Conservation (phyloP, 73 alveolate genomes). For the Tetrahymena malaccensis region DNA sequence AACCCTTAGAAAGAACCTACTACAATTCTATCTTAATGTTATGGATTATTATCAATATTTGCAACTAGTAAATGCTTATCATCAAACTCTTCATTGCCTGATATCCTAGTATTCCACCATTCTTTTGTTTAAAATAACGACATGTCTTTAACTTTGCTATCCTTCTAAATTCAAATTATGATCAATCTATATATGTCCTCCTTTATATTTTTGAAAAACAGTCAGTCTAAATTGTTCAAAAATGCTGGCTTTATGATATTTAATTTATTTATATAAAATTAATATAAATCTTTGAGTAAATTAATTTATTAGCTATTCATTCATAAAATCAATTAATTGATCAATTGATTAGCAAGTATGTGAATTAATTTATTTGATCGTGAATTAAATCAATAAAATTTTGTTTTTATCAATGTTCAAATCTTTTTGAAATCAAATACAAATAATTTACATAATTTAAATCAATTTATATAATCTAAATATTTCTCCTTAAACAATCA, state of each 20-base stretch:
- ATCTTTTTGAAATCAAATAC: no score
- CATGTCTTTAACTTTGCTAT: not conserved
- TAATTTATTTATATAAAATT: no score
- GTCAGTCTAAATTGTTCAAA: not conserved
- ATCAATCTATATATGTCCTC: no score
- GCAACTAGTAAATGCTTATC: not conserved
- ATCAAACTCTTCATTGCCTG: not conserved
- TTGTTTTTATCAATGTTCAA: not conserved
- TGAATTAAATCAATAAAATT: no score
- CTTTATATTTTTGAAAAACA: not conserved
- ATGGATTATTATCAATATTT: not conserved
- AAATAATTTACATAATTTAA: no score
- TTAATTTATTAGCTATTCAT: not conserved
- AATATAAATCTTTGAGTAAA: not conserved
- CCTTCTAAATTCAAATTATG: not conserved
- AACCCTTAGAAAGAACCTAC: not conserved
- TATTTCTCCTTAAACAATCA: no score
- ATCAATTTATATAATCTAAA: no score
- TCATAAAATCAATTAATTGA: no score
- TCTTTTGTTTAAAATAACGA: not conserved
- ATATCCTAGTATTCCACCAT: not conserved
- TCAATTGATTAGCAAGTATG: no score
- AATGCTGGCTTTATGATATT: not conserved
- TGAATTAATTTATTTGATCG: no score
- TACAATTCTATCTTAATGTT: not conserved